Evolutionary conservation across 345 rosid genomes (phyloP).

Genomic region (Eucalyptus curtisii): DNA sequence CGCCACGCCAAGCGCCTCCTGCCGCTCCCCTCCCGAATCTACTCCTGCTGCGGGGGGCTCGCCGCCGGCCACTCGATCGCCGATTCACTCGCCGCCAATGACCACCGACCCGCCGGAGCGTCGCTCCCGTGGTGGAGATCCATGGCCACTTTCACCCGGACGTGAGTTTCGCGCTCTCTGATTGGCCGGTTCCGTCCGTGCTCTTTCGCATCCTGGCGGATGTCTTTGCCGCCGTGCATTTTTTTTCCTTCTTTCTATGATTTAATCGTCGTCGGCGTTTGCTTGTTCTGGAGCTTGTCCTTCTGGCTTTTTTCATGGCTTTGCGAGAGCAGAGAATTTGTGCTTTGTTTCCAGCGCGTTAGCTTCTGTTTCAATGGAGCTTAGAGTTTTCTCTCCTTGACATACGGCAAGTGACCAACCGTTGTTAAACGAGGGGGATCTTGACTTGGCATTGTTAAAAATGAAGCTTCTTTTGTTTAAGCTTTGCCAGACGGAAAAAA

Average conservation of each 20-base stretch:
- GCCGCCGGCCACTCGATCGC: background rate
- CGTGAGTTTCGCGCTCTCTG: slow-evolving; percentile 12
- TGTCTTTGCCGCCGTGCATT: background rate
- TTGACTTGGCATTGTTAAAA: background rate
- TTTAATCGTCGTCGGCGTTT: background rate
- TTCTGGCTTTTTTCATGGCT: background rate
- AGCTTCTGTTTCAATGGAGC: background rate
- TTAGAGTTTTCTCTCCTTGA: background rate
- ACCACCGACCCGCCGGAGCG: background rate
- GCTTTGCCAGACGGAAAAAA: background rate
- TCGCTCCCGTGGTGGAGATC: slow-evolving; percentile 43
- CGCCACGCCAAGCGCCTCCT: background rate
- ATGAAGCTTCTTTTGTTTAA: background rate
- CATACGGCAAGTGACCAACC: background rate
- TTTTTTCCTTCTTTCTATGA: background rate
- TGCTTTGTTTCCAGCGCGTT: background rate
- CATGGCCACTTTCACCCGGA: slow-evolving; percentile 88
- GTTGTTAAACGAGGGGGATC: background rate
- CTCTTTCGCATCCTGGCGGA: background rate
- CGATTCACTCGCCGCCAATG: background rate
- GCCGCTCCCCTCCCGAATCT: background rate
- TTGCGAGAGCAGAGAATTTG: background rate
- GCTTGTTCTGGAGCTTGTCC: background rate
- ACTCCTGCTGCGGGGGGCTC: background rate
- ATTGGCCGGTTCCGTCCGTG: background rate